A percentile compares a stretch with the other conserved stretches of the same genome.
phyloP scores from a whole-genome alignment of 345 rosid species.

The Pelargonium nanum region DNA sequence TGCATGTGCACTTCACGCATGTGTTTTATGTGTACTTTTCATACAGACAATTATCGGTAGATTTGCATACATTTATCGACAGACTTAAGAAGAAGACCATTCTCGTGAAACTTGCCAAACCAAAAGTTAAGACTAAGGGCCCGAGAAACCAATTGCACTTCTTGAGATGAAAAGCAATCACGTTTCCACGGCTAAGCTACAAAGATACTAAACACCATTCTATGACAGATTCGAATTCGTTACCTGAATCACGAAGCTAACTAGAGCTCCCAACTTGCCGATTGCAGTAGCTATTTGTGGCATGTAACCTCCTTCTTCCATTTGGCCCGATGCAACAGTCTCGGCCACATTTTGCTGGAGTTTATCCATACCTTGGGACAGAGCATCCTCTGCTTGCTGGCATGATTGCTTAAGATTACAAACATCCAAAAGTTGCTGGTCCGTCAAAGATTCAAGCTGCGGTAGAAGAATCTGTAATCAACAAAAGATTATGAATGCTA shows the following conservation, averaged over 20 bases:
- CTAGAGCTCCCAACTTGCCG: conserved; percentile 30
- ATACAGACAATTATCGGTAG: too few relatives aligned
- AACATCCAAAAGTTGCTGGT: conserved; percentile 34
- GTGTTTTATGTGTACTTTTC: too few relatives aligned
- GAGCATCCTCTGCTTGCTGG: conserved; percentile 39
- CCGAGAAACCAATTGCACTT: too few relatives aligned
- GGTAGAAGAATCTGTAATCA: conserved; percentile 22
- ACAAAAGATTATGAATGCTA: background rate
- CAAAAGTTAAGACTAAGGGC: too few relatives aligned
- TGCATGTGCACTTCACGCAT: too few relatives aligned
- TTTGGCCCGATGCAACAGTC: conserved; percentile 28
- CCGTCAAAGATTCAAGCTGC: conserved; percentile 30
- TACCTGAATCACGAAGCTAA: conserved; percentile 40
- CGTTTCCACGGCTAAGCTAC: background rate
- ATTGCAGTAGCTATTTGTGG: conserved; percentile 38
- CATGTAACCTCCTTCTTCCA: conserved; percentile 28
- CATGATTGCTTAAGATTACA: conserved; percentile 32
- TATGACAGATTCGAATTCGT: background rate
- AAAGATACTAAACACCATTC: background rate
- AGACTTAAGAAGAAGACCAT: too few relatives aligned
- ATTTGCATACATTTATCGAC: too few relatives aligned
- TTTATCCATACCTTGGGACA: conserved; percentile 35
- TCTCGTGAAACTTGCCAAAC: too few relatives aligned
- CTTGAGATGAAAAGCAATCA: background rate
- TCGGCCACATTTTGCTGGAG: conserved; percentile 33